Evolutionary conservation across 2,329 filamentous ascomycete genomes (phyloP), one percentile per base, ranked within the genome.

Genomic region (Xylariaceae sp.): DNA sequence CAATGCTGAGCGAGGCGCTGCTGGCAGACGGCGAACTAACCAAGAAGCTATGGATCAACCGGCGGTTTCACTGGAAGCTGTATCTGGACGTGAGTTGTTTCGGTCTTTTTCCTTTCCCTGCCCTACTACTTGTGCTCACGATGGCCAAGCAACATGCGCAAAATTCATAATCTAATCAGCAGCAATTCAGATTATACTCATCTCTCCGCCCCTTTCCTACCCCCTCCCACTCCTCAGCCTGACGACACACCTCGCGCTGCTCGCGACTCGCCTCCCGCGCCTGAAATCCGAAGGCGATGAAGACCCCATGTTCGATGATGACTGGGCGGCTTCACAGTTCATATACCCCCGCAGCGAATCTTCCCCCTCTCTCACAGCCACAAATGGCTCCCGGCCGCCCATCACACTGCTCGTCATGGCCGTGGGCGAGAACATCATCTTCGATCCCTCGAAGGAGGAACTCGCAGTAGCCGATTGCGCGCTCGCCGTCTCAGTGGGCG

Each of bases 291-390:
- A 96, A 72, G 84, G 84, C 53, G 93, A 97, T 74, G 94, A 99
- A 75, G 94, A 99, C 65, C 94, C 94, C 10, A 86, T 97, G 69
- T 99, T 99, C 74, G 89, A 97, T 75, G 94, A 99, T 74, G 94
- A 99, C 76, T 99, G 94, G 94, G 91, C 89, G 60, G 89, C 88
- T 13, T 86, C 92, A 1, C 81, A 84, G 15, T 86, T 85, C 52
- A 77, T 99, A 24, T 99, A 95, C 75, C 82, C 86, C 1, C 81
- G 80, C 54, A 69, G 39, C 13, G 64, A 53, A 46, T 65, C 62
- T 42, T 48, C 24, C 6, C 11, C 54, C 10, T 26, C 47, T 9
- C 3, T 24, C 29, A 29, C 57, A 2, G 3, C 50, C 2, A 16
- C 55, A 3, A 33, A 54, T 3, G 58, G 64, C 0, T 69, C 77